A percentile compares a stretch with the other conserved stretches of the same genome.
These are phyloP conservation scores for Scutellaria baicalensis DNA, from an alignment of 257 asterid genomes.

Conservation along the genomic window DNA sequence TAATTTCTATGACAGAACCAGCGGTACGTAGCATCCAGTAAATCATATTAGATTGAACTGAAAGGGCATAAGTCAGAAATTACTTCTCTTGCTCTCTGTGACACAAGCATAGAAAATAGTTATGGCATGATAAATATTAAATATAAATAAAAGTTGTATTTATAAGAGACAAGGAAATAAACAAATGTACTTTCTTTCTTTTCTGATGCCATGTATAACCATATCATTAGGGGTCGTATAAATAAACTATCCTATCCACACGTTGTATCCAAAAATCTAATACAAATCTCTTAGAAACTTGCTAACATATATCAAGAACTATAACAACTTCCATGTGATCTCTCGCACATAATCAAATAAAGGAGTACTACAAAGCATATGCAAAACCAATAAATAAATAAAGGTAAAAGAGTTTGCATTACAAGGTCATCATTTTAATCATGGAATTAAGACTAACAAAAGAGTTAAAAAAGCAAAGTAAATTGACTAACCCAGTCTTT, in stretches of 20 bases:
- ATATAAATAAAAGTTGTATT: not conserved
- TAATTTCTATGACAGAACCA: not conserved
- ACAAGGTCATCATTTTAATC: not conserved
- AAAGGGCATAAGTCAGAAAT: not conserved
- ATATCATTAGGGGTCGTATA: not conserved
- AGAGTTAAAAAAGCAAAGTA: not conserved
- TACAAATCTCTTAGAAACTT: not conserved
- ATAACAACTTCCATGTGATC: not conserved
- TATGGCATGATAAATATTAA: not conserved
- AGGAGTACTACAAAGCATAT: not conserved
- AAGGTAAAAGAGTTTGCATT: not conserved
- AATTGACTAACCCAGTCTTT: slow-evolving; percentile 80
- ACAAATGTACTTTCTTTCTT: not conserved
- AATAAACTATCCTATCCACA: not conserved
- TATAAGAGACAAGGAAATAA: not conserved
- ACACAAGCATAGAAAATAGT: not conserved
- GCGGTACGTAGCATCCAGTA: not conserved
- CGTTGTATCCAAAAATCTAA: not conserved
- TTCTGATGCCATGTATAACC: not conserved
- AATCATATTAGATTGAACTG: not conserved
- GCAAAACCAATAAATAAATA: not conserved
- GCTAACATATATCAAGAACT: not conserved
- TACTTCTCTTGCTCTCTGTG: not conserved
- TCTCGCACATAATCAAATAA: not conserved
- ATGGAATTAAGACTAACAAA: not conserved